These are phyloP conservation scores for Wallemia ichthyophaga DNA, from an alignment of 1,284 basidiomycete genomes.

Conservation along the genomic window DNA sequence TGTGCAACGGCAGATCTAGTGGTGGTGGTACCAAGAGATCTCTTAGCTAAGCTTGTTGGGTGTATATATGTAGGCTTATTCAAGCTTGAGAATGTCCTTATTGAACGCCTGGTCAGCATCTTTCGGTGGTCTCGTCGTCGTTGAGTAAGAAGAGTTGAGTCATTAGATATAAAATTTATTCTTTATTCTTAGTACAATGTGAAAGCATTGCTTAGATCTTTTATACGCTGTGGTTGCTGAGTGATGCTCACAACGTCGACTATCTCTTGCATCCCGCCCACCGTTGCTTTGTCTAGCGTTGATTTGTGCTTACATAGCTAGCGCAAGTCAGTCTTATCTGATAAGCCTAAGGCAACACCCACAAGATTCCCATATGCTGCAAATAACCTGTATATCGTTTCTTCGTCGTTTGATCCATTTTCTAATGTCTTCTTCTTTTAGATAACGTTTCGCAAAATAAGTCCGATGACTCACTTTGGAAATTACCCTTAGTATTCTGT, in stretches of 20 bases:
- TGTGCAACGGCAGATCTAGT: constrained; percentile 31
- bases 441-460: background rate
- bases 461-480: background rate
- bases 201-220: background rate
- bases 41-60: background rate
- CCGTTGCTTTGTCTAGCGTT: background rate
- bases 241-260: background rate
- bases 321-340: background rate
- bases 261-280: background rate
- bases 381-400: background rate
- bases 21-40: background rate
- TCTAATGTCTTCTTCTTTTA: background rate
- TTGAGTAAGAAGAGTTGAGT: background rate
- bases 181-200: background rate
- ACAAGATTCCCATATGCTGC: background rate
- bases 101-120: background rate
- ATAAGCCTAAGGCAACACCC: background rate
- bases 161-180: background rate
- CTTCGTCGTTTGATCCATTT: background rate
- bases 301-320: background rate
- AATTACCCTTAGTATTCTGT: background rate
- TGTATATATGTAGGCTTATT: background rate
- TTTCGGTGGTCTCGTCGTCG: background rate
- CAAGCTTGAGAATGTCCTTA: background rate
- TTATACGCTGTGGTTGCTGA: background rate